phyloP scores from a whole-genome alignment of 768 basidiomycete genomes.

The Psilocybe tampanensis region DNA sequence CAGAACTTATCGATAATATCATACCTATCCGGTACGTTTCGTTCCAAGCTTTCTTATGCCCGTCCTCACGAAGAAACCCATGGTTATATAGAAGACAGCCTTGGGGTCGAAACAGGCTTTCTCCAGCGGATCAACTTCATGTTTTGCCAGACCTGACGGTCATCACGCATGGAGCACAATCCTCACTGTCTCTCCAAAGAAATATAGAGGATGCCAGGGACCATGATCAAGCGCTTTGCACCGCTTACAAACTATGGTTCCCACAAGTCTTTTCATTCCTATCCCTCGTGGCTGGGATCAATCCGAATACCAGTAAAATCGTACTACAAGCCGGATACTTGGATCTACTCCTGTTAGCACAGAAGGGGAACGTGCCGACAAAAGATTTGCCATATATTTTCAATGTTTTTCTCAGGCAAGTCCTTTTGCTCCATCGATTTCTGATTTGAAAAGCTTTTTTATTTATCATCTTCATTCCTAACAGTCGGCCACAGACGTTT shows the following conservation, averaged over 20 bases:
- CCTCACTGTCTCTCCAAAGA: background rate
- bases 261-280: slow-evolving; percentile 3
- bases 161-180: background rate
- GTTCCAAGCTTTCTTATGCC: background rate
- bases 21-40: slow-evolving; percentile 1
- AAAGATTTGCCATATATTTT: background rate
- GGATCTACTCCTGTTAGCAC: background rate
- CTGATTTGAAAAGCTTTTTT: background rate
- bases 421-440: background rate
- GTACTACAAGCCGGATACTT: slow-evolving; percentile 9
- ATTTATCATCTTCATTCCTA: background rate
- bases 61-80: background rate
- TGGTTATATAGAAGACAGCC: background rate
- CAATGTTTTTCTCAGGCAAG: slow-evolving; percentile 1
- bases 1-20: slow-evolving; percentile 4
- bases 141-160: slow-evolving; percentile 7
- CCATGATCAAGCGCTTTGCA: slow-evolving; percentile 4
- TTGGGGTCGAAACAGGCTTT: slow-evolving; percentile 9
- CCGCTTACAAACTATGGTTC: slow-evolving; percentile 2
- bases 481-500: slow-evolving; percentile 3
- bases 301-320: background rate
- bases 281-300: background rate
- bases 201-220: background rate
- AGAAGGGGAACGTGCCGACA: background rate
- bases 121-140: slow-evolving; percentile 1